These are phyloP conservation scores for Eudorina sp. DNA, from an alignment of 139 green algal species.

Conservation along the genomic window DNA sequence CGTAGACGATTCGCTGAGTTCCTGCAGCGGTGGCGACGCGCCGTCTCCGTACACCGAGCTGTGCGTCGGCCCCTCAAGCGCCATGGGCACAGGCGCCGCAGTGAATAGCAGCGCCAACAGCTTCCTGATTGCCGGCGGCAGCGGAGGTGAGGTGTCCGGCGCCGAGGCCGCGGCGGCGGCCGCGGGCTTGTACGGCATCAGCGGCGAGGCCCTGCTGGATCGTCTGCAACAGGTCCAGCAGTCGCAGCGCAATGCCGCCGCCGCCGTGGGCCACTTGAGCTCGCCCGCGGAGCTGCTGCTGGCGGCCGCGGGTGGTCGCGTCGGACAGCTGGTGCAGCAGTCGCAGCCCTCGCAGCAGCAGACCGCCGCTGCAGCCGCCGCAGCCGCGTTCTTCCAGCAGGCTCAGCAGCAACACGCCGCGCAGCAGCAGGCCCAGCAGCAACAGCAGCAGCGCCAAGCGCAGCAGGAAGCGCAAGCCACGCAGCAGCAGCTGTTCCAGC, in stretches of 20 bases:
- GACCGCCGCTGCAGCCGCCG: neutral
- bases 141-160: neutral
- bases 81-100: neutral
- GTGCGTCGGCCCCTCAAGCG: neutral
- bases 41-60: slow-evolving; percentile 11
- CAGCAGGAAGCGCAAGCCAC: neutral
- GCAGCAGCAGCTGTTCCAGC: slow-evolving; percentile 29
- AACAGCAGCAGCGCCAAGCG: neutral
- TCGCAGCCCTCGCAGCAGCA: neutral
- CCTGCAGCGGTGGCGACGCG: neutral
- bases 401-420: slow-evolving; percentile 36
- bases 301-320: neutral
- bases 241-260: neutral
- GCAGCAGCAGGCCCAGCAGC: neutral
- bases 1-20: neutral
- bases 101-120: neutral
- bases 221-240: slow-evolving; percentile 25
- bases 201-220: neutral
- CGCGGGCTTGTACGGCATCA: neutral
- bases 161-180: neutral
- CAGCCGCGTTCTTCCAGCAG: slow-evolving; percentile 2
- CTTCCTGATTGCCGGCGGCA: neutral
- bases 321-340: neutral
- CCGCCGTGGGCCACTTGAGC: neutral
- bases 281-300: slow-evolving; percentile 26